phyloP scores from a whole-genome alignment of 331 rosid genomes.

The Cydonia oblonga region DNA sequence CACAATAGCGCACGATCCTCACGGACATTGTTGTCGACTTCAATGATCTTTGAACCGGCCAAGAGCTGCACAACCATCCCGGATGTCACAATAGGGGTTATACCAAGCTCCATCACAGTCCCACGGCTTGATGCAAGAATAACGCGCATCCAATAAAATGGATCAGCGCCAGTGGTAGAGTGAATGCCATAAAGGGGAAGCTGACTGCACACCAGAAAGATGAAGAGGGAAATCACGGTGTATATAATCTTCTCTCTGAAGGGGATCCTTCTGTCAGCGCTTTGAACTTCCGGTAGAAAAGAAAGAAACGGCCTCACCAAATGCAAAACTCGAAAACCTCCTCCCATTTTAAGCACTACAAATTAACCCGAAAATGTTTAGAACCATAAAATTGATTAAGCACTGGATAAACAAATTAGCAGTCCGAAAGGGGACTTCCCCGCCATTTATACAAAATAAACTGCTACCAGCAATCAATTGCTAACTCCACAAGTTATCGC shows the following conservation, averaged over 20 bases:
- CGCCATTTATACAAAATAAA: neutral
- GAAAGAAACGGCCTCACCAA: conserved; percentile 37
- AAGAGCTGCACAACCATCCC: conserved; percentile 47
- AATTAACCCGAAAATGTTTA: neutral
- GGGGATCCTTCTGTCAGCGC: conserved; percentile 30
- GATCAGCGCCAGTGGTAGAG: conserved; percentile 37
- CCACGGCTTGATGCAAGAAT: conserved; percentile 48
- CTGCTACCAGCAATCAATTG: no score
- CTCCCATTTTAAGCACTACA: conserved; percentile 20
- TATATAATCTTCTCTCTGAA: conserved; percentile 34
- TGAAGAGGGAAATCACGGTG: conserved; percentile 27
- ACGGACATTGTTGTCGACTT: conserved; percentile 32
- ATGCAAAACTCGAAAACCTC: conserved; percentile 38
- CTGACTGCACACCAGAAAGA: conserved; percentile 45
- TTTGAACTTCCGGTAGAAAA: conserved; percentile 35
- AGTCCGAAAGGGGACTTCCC: neutral
- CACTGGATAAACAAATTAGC: neutral
- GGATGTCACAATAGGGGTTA: conserved; percentile 43
- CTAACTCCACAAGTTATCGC: neutral
- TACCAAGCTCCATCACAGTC: conserved; percentile 52
- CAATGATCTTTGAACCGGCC: conserved; percentile 36
- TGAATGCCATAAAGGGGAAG: conserved; percentile 51
- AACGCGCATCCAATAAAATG: conserved; percentile 44
- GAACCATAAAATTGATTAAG: neutral
- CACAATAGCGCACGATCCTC: conserved; percentile 39